Percentiles rank a stretch among this genome's conserved stretches.
These are phyloP conservation scores for Malassezia restricta DNA, from an alignment of 1,284 basidiomycete species.

Conservation along the genomic window DNA sequence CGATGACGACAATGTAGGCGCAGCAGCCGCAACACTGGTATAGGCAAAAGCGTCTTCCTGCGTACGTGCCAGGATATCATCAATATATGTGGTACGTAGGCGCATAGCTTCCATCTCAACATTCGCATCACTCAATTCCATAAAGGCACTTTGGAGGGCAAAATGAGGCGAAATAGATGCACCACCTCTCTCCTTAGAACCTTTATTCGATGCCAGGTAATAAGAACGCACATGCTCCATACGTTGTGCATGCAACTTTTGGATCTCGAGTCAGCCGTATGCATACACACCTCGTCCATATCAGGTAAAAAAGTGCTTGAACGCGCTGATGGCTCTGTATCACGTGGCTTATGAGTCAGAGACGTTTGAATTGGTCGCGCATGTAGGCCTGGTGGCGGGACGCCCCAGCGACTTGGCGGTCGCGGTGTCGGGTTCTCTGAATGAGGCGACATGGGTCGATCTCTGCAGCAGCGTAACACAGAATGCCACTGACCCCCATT, in stretches of 20 bases:
- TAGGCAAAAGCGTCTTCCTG: conserved; percentile 16
- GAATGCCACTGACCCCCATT: too few species aligned
- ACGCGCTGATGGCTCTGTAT: not conserved
- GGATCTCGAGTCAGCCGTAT: not conserved
- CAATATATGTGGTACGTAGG: conserved; percentile 7
- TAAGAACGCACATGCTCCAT: not conserved
- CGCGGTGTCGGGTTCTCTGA: not conserved
- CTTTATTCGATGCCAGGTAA: conserved; percentile 6
- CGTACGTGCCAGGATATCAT: conserved; percentile 3
- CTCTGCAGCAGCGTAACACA: too few species aligned
- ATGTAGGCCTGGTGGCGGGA: not conserved
- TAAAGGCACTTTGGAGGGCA: conserved; percentile 13
- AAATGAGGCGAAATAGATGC: conserved; percentile 11
- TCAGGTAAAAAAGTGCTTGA: conserved; percentile 3
- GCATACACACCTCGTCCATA: not conserved
- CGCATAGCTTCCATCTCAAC: conserved; percentile 8
- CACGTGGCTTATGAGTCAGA: too few species aligned
- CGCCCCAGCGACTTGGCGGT: not conserved
- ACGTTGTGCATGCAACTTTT: not conserved
- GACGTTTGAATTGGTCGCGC: not conserved
- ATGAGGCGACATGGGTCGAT: too few species aligned
- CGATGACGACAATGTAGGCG: too few species aligned
- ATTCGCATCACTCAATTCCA: conserved; percentile 14
- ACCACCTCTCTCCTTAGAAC: not conserved
- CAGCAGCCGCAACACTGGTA: not conserved